phyloP scores from a whole-genome alignment of 2,329 filamentous ascomycete genomes.

The Dactylellina leptospora region DNA sequence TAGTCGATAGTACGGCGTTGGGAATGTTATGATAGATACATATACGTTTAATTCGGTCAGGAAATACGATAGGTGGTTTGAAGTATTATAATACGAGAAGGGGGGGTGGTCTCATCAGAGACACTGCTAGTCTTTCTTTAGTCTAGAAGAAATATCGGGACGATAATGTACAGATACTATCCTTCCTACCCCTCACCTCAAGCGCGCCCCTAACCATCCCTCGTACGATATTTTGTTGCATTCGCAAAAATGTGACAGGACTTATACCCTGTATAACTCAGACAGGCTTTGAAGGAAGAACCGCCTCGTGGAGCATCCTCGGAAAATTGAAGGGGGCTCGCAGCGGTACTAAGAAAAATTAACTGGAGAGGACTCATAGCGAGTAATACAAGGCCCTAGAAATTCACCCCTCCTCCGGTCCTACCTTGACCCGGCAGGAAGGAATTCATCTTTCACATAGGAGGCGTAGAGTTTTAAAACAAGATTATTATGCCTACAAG shows the following conservation, averaged over 20 bases:
- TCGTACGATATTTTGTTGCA: conserved; percentile 39
- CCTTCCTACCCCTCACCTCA: neutral
- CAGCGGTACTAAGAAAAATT: neutral
- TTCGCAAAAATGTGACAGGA: conserved; percentile 34
- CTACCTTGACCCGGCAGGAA: conserved; percentile 6
- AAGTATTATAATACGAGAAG: too few relatives aligned
- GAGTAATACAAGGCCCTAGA: neutral
- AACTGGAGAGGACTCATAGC: too few relatives aligned
- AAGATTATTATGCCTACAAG: too few relatives aligned
- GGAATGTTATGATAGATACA: too few relatives aligned
- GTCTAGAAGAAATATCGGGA: neutral
- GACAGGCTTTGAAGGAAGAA: neutral
- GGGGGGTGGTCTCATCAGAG: conserved; percentile 9
- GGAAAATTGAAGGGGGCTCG: neutral
- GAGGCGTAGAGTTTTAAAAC: too few relatives aligned
- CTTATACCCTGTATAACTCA: neutral
- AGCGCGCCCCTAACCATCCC: neutral
- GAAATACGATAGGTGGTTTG: too few relatives aligned
- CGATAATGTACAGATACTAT: neutral
- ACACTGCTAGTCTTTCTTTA: conserved; percentile 9
- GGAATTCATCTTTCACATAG: too few relatives aligned
- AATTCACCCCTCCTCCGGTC: conserved; percentile 19
- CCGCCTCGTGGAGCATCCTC: neutral
- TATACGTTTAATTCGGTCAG: too few relatives aligned
- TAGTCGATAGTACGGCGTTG: too few relatives aligned